Base-by-base conservation (phyloP, 768 basidiomycete species). In the Lactarius psammicola region DNA sequence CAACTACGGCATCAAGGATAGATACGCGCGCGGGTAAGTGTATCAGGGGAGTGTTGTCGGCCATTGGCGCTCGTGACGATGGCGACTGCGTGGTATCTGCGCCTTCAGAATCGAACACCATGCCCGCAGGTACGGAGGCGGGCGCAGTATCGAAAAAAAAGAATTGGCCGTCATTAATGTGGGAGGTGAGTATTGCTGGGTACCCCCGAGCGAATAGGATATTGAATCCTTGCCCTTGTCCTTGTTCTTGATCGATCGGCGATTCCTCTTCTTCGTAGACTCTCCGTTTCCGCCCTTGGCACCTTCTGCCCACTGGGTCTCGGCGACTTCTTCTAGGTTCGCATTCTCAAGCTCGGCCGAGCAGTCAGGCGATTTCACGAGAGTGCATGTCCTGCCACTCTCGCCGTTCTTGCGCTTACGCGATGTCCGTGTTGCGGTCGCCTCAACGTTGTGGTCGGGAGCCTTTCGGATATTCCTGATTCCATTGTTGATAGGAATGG, bases 1-100 rank as follows among this genome's bases (percentile, higher is more conserved):
- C 71, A 34, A 66, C 70, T 23, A 60, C 62, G n/a, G 49, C 33
- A 26, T 80, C 80, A 62, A 85, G 77, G 8, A 92, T 79, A 10
- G 81, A 81, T 28, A 92, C 90, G 75, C 92, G 90, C 0, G 84
- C 76, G 0, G 91, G 91, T 13, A 93, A 78, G 28, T 90, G 75
- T 13, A 93, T 75, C 15, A 92, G 69, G 10, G 63, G 63, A 0
- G 66, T 23, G 8, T 54, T 60, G 23, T 67, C 57, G 8, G 62
- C 66, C 36, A 42, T 67, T 31, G 23, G 10, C 58, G 38, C 30
- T 11, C n/a, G n/a, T 3, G 51, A 53, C 59, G 26, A 66, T 68
- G 26, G 70, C 54, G 36, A 58, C 62, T 20, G 64, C 34, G 51
- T 38, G 40, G 42, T 64, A 28, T 20, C 64, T n/a, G 63, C 67